phyloP scores from a whole-genome alignment of 208 protist species.

The Vickermania ingenoplastis region DNA sequence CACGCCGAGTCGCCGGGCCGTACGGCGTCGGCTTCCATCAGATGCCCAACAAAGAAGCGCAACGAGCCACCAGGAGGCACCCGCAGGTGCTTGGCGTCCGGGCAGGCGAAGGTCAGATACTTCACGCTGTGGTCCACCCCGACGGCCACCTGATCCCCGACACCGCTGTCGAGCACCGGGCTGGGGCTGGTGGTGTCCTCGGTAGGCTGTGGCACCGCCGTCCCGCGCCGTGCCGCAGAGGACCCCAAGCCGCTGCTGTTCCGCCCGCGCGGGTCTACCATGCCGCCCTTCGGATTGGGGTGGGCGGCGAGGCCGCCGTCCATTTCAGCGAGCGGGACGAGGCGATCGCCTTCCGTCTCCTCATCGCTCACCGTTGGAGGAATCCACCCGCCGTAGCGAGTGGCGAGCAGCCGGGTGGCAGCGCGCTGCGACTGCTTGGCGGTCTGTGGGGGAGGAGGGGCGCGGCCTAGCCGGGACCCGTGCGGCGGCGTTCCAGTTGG shows the following conservation, averaged over 20 bases:
- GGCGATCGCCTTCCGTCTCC: no score
- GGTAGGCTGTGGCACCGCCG: no score
- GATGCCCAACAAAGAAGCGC: neutral
- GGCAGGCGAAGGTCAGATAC: neutral
- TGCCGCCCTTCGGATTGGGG: neutral
- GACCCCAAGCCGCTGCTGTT: no score
- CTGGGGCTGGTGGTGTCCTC: no score
- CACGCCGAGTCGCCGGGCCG: neutral
- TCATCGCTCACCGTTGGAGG: no score
- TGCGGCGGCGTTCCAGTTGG: no score
- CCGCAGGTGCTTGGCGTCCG: neutral
- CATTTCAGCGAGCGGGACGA: no score
- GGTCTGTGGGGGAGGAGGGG: neutral
- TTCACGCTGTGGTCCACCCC: neutral
- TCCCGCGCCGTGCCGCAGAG: no score
- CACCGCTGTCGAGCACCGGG: no score
- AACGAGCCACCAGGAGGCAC: neutral
- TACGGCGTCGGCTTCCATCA: neutral
- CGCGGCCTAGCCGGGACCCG: neutral
- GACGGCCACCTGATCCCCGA: neutral
- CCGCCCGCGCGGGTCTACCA: neutral
- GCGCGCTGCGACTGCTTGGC: neutral
- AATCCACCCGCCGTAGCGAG: constrained; percentile 1
- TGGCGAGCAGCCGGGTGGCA: constrained; percentile 5
- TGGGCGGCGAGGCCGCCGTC: no score